Evolutionary conservation across 2,329 filamentous ascomycete genomes (phyloP), one percentile per base, ranked within the genome.

Genomic region (Colletotrichum tabaci): DNA sequence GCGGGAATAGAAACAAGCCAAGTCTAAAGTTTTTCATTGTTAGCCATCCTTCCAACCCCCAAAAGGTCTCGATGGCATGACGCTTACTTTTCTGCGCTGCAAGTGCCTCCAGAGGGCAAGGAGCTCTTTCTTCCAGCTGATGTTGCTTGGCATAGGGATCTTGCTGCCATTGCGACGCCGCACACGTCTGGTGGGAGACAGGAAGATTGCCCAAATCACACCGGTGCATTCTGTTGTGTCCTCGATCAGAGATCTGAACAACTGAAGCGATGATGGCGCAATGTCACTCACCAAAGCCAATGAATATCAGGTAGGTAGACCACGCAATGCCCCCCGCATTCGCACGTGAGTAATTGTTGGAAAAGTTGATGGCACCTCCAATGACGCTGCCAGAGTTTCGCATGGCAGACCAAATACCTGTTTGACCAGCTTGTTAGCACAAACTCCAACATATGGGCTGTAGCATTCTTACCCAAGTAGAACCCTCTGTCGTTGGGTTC

Each of bases 321-420:
- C 76, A 75, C 4, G 74, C 74, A 18, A 80, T 72, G 50, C 75
- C 77, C 21, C 79, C 78, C 8, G 75, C 75, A 26, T 63, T 58
- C n/a, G 72, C 73, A 0, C 44, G 73, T 2, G 68, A 73, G 15
- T 75, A 57, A 67, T 87, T 87, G 46, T 87, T 77, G 1, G 77
- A 84, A n/a, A 88, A 79, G 0, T 84, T 82, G 67, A 87, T 85
- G 1, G 83, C 80, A n/a, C 85, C 84, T 13, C 86, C 86, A 0
- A 87, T 67, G 1, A 87, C 75, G 2, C 74, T 73, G 9, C 75
- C 75, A 5, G 75, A 75, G 57, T 76, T 77, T 0, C 75, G 68
- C 57, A 75, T 76, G 5, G 73, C 73, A 5, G 76, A 74, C 75
- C 75, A 77, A 38, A 82, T 75, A 2, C 76, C 74, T 52, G 30